Evolutionary conservation across 2,329 filamentous ascomycete species (phyloP).

Genomic region (Trichoderma sp.): DNA sequence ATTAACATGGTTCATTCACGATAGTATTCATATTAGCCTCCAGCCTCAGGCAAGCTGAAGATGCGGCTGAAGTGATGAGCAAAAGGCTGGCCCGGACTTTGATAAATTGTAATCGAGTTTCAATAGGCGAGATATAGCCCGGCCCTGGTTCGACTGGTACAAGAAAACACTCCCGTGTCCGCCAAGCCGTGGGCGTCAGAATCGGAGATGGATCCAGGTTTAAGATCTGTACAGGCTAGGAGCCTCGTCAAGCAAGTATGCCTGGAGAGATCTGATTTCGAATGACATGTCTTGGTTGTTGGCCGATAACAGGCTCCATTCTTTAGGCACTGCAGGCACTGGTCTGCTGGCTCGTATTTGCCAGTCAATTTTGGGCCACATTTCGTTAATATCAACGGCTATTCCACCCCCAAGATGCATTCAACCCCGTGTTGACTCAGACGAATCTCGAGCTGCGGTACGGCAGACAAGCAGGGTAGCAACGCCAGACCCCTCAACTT

Average conservation of each 20-base stretch:
- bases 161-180: not conserved
- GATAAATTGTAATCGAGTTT: not conserved
- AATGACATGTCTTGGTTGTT: not conserved
- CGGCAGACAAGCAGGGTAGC: conserved; percentile 6
- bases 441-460: conserved; percentile 1
- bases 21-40: not conserved
- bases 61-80: conserved; percentile 4
- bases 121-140: conserved; percentile 10
- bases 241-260: not conserved
- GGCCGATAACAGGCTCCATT: not conserved
- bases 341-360: not conserved
- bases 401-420: not conserved
- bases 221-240: not conserved
- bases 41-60: not conserved
- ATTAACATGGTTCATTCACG: not conserved
- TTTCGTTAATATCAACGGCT: not conserved
- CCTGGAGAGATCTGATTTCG: not conserved
- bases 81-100: not conserved
- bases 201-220: not conserved
- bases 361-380: no score
- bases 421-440: conserved; percentile 13
- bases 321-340: not conserved
- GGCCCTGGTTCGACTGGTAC: not conserved
- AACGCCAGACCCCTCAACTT: conserved; percentile 5
- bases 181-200: not conserved